Evolutionary conservation across 2,329 filamentous ascomycete species (phyloP).

Genomic region (Cladosporium halotolerans): DNA sequence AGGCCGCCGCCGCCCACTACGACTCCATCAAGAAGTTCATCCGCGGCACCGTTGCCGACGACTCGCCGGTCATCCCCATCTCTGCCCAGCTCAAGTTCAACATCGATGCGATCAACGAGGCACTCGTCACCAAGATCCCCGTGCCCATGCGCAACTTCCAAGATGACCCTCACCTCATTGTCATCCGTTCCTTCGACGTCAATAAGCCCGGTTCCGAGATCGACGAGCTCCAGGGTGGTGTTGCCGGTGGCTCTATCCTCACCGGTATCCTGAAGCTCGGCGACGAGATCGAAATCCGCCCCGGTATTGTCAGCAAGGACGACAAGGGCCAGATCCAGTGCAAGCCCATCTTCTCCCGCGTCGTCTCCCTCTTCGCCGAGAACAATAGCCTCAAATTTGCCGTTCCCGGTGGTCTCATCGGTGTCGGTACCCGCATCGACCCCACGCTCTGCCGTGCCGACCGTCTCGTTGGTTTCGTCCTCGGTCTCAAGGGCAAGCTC

Average conservation of each 20-base stretch:
- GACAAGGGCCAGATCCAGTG: conserved; percentile 91
- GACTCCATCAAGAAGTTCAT: conserved; percentile 98
- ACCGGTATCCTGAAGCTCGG: conserved; percentile 95
- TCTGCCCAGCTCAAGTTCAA: conserved; percentile 98
- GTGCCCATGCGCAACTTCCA: conserved; percentile 87
- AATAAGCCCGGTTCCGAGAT: conserved; percentile 99
- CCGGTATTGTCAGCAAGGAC: conserved; percentile 96
- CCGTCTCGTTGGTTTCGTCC: conserved; percentile 95
- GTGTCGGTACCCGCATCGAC: conserved; percentile 95
- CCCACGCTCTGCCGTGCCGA: conserved; percentile 97
- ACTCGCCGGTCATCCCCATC: conserved; percentile 92
- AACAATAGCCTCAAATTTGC: conserved; percentile 98
- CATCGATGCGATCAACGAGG: conserved; percentile 96
- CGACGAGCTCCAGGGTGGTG: conserved; percentile 95
- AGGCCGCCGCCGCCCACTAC: conserved; percentile 88
- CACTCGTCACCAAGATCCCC: conserved; percentile 90
- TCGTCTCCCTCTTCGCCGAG: conserved; percentile 93
- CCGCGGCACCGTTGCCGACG: conserved; percentile 90
- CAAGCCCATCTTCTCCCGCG: conserved; percentile 92
- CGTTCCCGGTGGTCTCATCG: conserved; percentile 93
- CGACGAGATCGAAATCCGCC: conserved; percentile 96
- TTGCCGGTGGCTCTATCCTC: conserved; percentile 92
- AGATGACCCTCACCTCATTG: conserved; percentile 93
- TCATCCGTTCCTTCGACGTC: conserved; percentile 98
- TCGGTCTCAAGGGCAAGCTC: conserved; percentile 86